Base-by-base conservation (phyloP, 1,284 basidiomycete species). In the Tilletiopsis washingtonensis region DNA sequence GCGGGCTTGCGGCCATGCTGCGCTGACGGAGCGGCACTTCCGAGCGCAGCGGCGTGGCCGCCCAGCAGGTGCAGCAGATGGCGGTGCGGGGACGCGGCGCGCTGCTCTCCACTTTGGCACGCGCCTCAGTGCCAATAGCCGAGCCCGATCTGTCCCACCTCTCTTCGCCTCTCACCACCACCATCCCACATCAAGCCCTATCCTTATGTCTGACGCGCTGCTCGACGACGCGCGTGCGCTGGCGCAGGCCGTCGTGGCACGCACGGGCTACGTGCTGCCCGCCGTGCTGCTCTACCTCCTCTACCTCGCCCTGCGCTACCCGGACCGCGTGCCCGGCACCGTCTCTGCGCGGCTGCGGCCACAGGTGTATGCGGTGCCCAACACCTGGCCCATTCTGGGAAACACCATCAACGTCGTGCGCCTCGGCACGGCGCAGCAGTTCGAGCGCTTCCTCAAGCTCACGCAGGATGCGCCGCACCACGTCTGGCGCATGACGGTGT, bases 181-280 rank as follows among this genome's bases (percentile, higher is more conserved):
- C n/a, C n/a, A n/a, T n/a, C n/a, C n/a, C n/a, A n/a, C n/a, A n/a
- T n/a, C n/a, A n/a, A n/a, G n/a, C n/a, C n/a, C n/a, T n/a, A n/a
- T n/a, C n/a, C n/a, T n/a, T n/a, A n/a, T n/a, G n/a, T n/a, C n/a
- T n/a, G n/a, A n/a, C n/a, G n/a, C n/a, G n/a, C n/a, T n/a, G n/a
- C n/a, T 38, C 21, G 37, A 38, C 21, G 17, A 38, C 21, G 37
- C 37, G 21, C 4, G 17, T 19, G 5, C 25, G 20, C 3, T 46
- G 19, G 5, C 34, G 14, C 34, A 41, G 19, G 7, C 12, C 23
- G 17, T 36, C 20, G 15, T 46, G 20, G 5, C 14, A 11, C 23
- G 21, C 17, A 42, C 37, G 21, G 46, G 46, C 6, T 45, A 40
- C 21, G 20, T 47, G 17, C n/a, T 47, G 19, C 46, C 46, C n/a